phyloP scores from a whole-genome alignment of 805 yeast species.

The Yarrowia sp. region DNA sequence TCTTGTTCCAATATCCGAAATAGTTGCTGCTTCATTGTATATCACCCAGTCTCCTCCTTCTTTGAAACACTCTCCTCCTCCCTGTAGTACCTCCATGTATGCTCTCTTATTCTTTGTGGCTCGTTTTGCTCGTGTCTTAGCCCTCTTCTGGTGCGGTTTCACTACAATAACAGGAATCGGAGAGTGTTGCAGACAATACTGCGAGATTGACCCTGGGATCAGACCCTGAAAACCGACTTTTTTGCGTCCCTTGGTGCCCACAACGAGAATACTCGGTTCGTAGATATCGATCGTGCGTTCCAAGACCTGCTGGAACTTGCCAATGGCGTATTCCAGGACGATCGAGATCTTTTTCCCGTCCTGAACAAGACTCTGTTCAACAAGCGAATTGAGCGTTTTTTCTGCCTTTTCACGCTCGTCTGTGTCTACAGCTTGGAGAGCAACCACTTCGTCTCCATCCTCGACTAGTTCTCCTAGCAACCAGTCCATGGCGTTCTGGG shows the following conservation, averaged over 20 bases:
- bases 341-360: constrained; percentile 53
- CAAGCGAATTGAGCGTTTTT: constrained; percentile 47
- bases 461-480: constrained; percentile 54
- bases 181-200: constrained; percentile 57
- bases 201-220: constrained; percentile 57
- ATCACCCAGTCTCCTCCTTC: constrained; percentile 9
- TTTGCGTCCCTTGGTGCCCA: constrained; percentile 55
- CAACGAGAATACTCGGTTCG: constrained; percentile 56
- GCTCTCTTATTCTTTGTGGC: not conserved
- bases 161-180: constrained; percentile 58
- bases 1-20: not conserved
- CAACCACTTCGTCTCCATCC: constrained; percentile 58
- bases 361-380: constrained; percentile 4
- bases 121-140: constrained; percentile 48
- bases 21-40: not conserved
- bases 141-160: constrained; percentile 52
- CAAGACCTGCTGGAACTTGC: constrained; percentile 54
- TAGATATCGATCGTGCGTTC: constrained; percentile 55
- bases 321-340: constrained; percentile 55
- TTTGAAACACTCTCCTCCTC: constrained; percentile 4
- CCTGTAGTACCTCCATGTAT: constrained; percentile 6
- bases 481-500: constrained; percentile 57
- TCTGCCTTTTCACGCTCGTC: constrained; percentile 48
- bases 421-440: constrained; percentile 54
- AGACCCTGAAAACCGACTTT: constrained; percentile 54